phyloP scores from a whole-genome alignment of 2,329 filamentous ascomycete genomes.

The Ascomycota sp. region DNA sequence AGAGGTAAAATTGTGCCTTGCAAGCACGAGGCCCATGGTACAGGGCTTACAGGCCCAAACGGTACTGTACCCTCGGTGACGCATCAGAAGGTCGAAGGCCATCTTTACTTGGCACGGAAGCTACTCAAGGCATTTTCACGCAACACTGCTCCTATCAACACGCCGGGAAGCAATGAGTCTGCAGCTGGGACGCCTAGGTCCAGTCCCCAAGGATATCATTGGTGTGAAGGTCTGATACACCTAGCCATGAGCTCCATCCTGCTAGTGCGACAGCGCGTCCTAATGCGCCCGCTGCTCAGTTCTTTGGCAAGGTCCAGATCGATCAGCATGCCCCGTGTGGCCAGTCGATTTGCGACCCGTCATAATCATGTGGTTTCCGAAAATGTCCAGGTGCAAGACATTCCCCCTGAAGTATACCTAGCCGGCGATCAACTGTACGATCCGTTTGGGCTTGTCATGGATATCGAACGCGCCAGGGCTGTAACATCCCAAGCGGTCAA shows the following conservation, averaged over 20 bases:
- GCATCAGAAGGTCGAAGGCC: constrained; percentile 58
- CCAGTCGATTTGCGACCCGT: not conserved
- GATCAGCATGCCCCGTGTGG: not conserved
- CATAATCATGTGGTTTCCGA: constrained; percentile 1
- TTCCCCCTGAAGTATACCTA: not conserved
- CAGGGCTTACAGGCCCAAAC: constrained; percentile 75
- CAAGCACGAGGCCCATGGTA: constrained; percentile 78
- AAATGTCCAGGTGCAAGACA: constrained; percentile 1
- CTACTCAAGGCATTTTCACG: constrained; percentile 46
- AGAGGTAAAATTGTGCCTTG: constrained; percentile 56
- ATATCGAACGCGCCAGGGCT: not conserved
- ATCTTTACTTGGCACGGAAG: constrained; percentile 64
- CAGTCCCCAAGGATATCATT: constrained; percentile 3
- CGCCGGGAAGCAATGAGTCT: constrained; percentile 8
- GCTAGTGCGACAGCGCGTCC: not conserved
- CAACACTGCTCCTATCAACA: constrained; percentile 17
- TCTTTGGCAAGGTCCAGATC: constrained; percentile 1
- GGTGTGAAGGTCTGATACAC: constrained; percentile 9
- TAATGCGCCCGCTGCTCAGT: not conserved
- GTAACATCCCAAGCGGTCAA: not conserved
- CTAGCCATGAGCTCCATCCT: constrained; percentile 1
- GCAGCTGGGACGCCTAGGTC: constrained; percentile 5
- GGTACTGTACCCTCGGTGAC: constrained; percentile 72
- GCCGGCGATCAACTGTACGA: constrained; percentile 1
- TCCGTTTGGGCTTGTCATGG: constrained; percentile 1